These are phyloP conservation scores for Neurospora sp. DNA, from an alignment of 2,329 filamentous ascomycete genomes.

Conservation along the genomic window DNA sequence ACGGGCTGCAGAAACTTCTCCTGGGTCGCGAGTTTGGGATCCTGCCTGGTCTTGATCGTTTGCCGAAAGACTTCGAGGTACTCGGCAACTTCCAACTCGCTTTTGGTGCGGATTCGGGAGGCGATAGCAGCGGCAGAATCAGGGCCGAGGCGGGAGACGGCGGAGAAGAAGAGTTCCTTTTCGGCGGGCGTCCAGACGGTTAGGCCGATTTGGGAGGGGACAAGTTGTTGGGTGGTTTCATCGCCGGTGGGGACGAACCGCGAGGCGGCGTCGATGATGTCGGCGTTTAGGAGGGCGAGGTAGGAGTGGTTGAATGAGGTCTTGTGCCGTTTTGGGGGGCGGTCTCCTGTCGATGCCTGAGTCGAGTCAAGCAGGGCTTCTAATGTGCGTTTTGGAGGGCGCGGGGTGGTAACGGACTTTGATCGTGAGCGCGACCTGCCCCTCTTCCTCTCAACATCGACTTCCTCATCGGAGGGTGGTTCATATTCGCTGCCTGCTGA, in stretches of 20 bases:
- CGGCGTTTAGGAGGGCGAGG: constrained; percentile 42
- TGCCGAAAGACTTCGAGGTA: constrained; percentile 56
- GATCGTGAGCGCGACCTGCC: neutral
- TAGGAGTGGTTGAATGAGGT: constrained; percentile 36
- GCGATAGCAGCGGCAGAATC: constrained; percentile 55
- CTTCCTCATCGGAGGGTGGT: neutral
- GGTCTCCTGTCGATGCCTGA: neutral
- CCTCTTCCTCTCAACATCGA: neutral
- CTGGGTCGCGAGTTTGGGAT: constrained; percentile 17
- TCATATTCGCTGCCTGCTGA: neutral
- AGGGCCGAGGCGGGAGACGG: constrained; percentile 52
- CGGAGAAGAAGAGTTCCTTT: constrained; percentile 60
- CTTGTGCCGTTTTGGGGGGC: constrained; percentile 36
- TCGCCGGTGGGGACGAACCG: constrained; percentile 20
- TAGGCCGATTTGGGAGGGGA: constrained; percentile 53
- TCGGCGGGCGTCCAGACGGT: constrained; percentile 61
- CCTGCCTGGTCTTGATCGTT: constrained; percentile 16
- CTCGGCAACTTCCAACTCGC: constrained; percentile 59
- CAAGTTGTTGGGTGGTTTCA: neutral
- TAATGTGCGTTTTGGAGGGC: constrained; percentile 22
- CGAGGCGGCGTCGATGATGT: constrained; percentile 43
- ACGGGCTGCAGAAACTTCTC: constrained; percentile 30
- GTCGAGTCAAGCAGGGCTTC: constrained; percentile 8
- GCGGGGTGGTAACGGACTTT: neutral
- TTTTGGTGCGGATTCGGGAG: constrained; percentile 57